Conservation (phyloP, 495 filamentous ascomycete species). For the Penicillium simplicissimum region DNA sequence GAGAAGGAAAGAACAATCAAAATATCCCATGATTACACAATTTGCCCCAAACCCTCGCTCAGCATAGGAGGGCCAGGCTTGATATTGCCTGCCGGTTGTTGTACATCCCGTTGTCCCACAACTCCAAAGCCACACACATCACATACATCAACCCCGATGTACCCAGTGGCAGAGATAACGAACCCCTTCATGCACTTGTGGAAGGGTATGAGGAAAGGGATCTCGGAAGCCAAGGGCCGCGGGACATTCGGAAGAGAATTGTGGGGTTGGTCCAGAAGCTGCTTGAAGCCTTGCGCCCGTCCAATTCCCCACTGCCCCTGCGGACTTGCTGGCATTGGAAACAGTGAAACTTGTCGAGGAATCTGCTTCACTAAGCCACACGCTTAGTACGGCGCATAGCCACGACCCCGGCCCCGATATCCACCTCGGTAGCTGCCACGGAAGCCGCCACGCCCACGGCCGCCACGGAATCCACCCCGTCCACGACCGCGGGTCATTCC, state of each 20-base stretch:
- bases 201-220: not conserved
- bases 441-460: constrained; percentile 65
- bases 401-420: constrained; percentile 72
- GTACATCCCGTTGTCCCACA: constrained; percentile 35
- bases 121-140: constrained; percentile 33
- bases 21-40: constrained; percentile 12
- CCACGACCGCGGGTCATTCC: constrained; percentile 86
- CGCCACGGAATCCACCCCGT: constrained; percentile 65
- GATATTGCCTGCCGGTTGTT: constrained; percentile 34
- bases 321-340: not conserved
- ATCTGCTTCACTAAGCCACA: constrained; percentile 3
- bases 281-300: not conserved
- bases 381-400: constrained; percentile 75
- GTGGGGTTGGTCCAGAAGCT: not conserved
- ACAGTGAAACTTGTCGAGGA: not conserved
- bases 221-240: constrained; percentile 10
- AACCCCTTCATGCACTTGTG: constrained; percentile 9
- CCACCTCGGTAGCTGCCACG: constrained; percentile 82
- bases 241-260: constrained; percentile 6
- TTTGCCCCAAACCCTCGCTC: constrained; percentile 2
- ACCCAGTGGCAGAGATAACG: constrained; percentile 9
- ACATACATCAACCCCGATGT: constrained; percentile 9
- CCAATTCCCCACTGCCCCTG: not conserved
- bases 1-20: not conserved
- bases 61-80: not conserved